Evolutionary conservation across 2,329 filamentous ascomycete species (phyloP).

Genomic region (Xylariaceae sp.): DNA sequence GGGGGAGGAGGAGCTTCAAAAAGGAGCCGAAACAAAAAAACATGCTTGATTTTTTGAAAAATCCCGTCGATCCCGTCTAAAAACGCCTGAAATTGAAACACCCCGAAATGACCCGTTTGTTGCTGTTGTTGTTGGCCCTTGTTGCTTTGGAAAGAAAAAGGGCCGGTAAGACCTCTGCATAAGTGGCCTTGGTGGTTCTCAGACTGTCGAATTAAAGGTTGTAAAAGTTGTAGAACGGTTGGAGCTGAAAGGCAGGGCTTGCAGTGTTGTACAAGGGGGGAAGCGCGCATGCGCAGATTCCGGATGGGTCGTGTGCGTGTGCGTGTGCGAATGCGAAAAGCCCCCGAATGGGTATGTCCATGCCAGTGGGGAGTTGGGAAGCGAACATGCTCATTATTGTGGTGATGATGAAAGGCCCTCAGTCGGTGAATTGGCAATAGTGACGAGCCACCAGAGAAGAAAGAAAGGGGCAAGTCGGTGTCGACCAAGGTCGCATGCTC

Average conservation of each 20-base stretch:
- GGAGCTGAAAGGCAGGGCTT: constrained; percentile 22
- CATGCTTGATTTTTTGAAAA: constrained; percentile 1
- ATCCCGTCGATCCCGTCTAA: constrained; percentile 12
- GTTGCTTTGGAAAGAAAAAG: constrained; percentile 5
- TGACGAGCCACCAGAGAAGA: background rate
- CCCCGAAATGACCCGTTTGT: constrained; percentile 2
- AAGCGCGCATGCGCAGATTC: constrained; percentile 21
- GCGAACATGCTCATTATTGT: background rate
- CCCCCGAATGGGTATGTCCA: constrained; percentile 8
- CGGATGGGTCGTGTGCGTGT: constrained; percentile 17
- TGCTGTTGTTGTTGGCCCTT: background rate
- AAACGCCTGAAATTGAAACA: constrained; percentile 26
- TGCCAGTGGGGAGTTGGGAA: background rate
- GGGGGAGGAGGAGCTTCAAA: background rate
- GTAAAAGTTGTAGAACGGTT: constrained; percentile 25
- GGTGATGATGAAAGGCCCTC: constrained; percentile 1
- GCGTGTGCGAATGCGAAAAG: background rate
- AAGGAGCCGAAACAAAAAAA: background rate
- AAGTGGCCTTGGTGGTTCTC: constrained; percentile 1
- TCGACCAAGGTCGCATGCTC: background rate
- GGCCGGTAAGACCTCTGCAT: constrained; percentile 20
- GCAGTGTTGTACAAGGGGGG: constrained; percentile 32
- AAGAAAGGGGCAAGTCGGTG: background rate
- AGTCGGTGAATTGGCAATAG: background rate
- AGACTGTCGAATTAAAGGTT: constrained; percentile 31